Percentiles rank a stretch among this genome's conserved stretches.
phyloP scores from a whole-genome alignment of 169 alveolate species.

The Prorocentrum cordatum region DNA sequence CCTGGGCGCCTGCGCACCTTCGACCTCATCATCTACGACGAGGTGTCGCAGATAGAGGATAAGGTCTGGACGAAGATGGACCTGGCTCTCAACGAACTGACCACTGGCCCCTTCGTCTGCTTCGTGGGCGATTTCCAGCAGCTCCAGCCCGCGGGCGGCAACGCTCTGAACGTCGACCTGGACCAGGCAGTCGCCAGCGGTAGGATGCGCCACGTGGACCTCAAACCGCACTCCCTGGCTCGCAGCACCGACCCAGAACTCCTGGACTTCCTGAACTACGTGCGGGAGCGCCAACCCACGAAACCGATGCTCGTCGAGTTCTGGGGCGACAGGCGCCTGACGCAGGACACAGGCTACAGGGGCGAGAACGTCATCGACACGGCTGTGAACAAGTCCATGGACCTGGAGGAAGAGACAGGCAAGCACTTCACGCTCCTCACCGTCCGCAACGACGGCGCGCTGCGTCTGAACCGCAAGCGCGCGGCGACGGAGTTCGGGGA shows the following conservation, averaged over 20 bases:
- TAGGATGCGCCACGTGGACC: background rate
- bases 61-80: background rate
- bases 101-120: background rate
- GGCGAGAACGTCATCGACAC: too few relatives aligned
- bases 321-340: too few relatives aligned
- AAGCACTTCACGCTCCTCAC: slow-evolving; percentile 18
- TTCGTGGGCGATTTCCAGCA: slow-evolving; percentile 30
- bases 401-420: background rate
- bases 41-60: background rate
- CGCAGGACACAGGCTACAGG: too few relatives aligned
- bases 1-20: background rate
- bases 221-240: background rate
- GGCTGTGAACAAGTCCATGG: too few relatives aligned
- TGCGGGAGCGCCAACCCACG: background rate
- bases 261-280: background rate
- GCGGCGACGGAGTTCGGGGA: too few relatives aligned
- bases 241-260: background rate
- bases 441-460: slow-evolving; percentile 1
- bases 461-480: background rate
- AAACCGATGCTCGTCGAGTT: too few relatives aligned
- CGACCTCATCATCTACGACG: slow-evolving; percentile 27
- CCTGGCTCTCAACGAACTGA: background rate
- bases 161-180: background rate
- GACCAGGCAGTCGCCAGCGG: background rate
- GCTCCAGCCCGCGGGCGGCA: background rate